Percentiles rank a stretch among this genome's conserved stretches.
Evolutionary conservation across 2,329 filamentous ascomycete species (phyloP).

Genomic region (Aspergillus awamori): DNA sequence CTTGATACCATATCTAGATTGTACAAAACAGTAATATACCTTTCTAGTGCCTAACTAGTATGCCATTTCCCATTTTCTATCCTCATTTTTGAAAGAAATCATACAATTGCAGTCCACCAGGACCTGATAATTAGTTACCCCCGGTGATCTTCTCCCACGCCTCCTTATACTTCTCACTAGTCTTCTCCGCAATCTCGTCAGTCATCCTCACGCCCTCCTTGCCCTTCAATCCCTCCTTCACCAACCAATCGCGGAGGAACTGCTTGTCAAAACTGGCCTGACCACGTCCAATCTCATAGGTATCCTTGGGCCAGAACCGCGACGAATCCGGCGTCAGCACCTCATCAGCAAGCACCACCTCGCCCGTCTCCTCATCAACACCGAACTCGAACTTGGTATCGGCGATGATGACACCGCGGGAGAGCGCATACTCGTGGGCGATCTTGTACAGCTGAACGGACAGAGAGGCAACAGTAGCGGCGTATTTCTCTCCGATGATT

Average conservation of each 20-base stretch:
- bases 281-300: conserved; percentile 71
- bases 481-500: conserved; percentile 68
- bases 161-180: conserved; percentile 72
- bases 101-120: neutral
- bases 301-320: conserved; percentile 79
- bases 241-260: conserved; percentile 80
- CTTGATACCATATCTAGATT: conserved; percentile 18
- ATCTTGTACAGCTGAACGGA: conserved; percentile 65
- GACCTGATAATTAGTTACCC: conserved; percentile 40
- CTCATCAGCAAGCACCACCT: conserved; percentile 79
- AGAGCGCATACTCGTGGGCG: conserved; percentile 48
- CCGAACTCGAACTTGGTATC: conserved; percentile 80
- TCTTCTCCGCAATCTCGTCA: conserved; percentile 69
- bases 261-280: conserved; percentile 92
- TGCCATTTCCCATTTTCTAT: neutral
- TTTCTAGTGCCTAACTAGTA: neutral
- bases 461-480: conserved; percentile 65
- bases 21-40: conserved; percentile 14
- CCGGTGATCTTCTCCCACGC: conserved; percentile 72
- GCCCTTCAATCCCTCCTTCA: conserved; percentile 70
- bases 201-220: conserved; percentile 74
- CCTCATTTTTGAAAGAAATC: neutral
- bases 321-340: conserved; percentile 82
- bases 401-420: conserved; percentile 73
- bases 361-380: conserved; percentile 63